A percentile compares a stretch with the other conserved stretches of the same genome.
These are phyloP conservation scores for Paulownia fortunei DNA, from an alignment of 257 asterid genomes.

Conservation along the genomic window DNA sequence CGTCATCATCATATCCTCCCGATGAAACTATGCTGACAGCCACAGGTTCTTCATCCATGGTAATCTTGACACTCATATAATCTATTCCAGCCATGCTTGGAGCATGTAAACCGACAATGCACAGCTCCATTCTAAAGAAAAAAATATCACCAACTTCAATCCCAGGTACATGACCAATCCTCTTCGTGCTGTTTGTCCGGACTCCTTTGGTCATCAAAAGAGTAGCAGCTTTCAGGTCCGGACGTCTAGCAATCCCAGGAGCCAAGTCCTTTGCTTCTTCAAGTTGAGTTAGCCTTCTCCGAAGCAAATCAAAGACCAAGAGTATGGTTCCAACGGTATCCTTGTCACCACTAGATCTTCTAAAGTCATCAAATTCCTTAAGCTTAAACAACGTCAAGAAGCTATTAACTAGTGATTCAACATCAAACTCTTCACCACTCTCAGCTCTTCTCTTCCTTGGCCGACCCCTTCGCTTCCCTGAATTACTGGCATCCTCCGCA, in stretches of 20 bases:
- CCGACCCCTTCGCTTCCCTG: constrained; percentile 54
- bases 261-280: constrained; percentile 64
- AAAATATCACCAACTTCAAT: constrained; percentile 87
- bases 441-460: constrained; percentile 27
- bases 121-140: constrained; percentile 87
- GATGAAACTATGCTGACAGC: constrained; percentile 96
- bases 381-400: constrained; percentile 56
- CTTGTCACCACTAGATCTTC: constrained; percentile 72
- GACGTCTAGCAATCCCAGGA: constrained; percentile 66
- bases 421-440: constrained; percentile 48
- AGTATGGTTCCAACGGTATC: constrained; percentile 54
- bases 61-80: constrained; percentile 75
- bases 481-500: constrained; percentile 49
- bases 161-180: constrained; percentile 85
- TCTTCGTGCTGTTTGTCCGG: constrained; percentile 68
- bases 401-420: constrained; percentile 53
- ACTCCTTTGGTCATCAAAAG: constrained; percentile 72
- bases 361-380: constrained; percentile 56
- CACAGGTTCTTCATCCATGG: constrained; percentile 78
- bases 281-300: constrained; percentile 69
- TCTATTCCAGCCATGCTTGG: constrained; percentile 98
- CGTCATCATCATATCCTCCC: constrained; percentile 93
- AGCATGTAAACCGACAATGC: constrained; percentile 89
- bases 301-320: constrained; percentile 63
- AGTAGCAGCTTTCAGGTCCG: constrained; percentile 70